phyloP scores from a whole-genome alignment of 1,284 basidiomycete species.

The Rhodotorula sp. region DNA sequence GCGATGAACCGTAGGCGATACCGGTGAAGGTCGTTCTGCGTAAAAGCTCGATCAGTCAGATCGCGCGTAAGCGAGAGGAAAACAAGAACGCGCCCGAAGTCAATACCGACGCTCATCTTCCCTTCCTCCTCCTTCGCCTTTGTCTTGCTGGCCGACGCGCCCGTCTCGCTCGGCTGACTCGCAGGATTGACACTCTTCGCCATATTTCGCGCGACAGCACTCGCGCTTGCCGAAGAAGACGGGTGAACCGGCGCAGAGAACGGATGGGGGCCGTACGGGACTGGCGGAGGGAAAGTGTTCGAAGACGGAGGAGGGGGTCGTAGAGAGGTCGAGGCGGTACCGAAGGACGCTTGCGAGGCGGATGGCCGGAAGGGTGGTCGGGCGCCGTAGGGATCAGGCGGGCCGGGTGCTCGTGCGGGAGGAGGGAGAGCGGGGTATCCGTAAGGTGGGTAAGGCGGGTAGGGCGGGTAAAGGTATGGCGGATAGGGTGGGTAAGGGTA shows the following conservation, averaged over 20 bases:
- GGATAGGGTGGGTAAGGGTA: not conserved
- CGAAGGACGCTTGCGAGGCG: not conserved
- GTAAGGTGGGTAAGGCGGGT: not conserved
- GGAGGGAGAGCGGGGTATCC: constrained; percentile 1
- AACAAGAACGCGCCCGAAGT: constrained; percentile 23
- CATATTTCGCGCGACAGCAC: constrained; percentile 14
- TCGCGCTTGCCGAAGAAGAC: not conserved
- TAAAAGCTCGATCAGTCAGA: not conserved
- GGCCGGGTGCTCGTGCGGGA: not conserved
- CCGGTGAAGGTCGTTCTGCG: constrained; percentile 58
- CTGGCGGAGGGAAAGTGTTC: not conserved
- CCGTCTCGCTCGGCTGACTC: not conserved
- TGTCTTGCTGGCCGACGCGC: not conserved
- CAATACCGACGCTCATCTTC: constrained; percentile 35
- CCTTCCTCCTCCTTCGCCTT: constrained; percentile 27
- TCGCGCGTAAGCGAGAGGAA: not conserved
- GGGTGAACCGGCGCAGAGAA: not conserved
- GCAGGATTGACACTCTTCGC: not conserved
- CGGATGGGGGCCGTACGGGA: not conserved
- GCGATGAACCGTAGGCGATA: constrained; percentile 61
- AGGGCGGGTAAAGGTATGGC: constrained; percentile 2
- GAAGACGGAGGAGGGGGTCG: not conserved
- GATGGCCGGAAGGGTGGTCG: not conserved
- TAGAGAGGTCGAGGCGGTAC: not conserved
- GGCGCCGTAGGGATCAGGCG: too few relatives aligned